Percentiles rank a stretch among this genome's conserved stretches.
These are phyloP conservation scores for Citropsis articulata DNA, from an alignment of 345 rosid species.

Conservation along the genomic window DNA sequence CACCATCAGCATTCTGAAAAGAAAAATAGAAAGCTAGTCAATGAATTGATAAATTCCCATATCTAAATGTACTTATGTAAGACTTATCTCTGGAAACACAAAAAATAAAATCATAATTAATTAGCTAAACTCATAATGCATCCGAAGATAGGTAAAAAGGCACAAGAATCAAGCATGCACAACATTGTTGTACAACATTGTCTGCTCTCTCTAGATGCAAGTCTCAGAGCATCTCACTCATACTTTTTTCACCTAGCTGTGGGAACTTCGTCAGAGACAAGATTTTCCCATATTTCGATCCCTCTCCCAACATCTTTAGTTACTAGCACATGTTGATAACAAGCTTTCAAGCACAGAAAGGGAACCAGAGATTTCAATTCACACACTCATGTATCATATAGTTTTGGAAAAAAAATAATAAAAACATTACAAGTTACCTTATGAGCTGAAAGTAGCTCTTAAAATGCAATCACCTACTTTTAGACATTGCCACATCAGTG, in stretches of 20 bases:
- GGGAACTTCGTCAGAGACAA: neutral
- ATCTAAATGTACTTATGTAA: neutral
- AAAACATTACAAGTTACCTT: neutral
- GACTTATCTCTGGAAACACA: neutral
- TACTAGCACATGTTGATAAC: neutral
- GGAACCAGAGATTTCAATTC: neutral
- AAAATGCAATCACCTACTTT: neutral
- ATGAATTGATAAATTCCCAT: neutral
- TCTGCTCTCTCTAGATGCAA: neutral
- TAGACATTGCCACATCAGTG: neutral
- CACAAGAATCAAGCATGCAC: neutral
- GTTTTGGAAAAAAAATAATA: neutral
- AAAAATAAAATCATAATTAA: slow-evolving; percentile 7
- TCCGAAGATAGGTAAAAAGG: neutral
- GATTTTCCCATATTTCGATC: neutral
- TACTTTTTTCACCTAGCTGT: neutral
- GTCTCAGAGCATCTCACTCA: neutral
- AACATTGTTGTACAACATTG: neutral
- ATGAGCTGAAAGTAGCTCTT: neutral
- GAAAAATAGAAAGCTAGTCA: neutral
- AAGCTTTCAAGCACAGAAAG: neutral
- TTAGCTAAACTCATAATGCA: neutral
- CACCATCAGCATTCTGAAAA: slow-evolving; percentile 75
- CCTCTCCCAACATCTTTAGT: neutral
- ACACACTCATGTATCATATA: neutral